These are phyloP conservation scores for Sugiyamaella paludigena DNA, from an alignment of 1,139 yeast species.

Conservation along the genomic window DNA sequence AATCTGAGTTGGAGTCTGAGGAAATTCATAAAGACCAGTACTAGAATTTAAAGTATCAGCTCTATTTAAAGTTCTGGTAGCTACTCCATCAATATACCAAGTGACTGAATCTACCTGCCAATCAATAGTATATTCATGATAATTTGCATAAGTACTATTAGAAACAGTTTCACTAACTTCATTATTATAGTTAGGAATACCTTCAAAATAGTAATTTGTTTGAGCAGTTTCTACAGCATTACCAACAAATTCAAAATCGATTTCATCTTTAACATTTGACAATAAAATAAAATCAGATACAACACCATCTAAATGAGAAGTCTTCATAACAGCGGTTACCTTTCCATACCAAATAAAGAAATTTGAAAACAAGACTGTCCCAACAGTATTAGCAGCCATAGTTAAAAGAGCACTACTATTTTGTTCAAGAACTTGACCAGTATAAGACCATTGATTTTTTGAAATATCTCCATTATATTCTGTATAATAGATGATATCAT, in stretches of 20 bases:
- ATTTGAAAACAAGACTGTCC: conserved; percentile 79
- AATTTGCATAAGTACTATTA: conserved; percentile 56
- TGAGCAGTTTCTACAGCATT: conserved; percentile 64
- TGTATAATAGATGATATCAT: conserved; percentile 40
- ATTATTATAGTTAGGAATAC: conserved; percentile 65
- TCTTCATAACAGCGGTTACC: conserved; percentile 62
- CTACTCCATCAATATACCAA: conserved; percentile 75
- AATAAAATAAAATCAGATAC: conserved; percentile 77
- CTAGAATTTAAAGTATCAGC: conserved; percentile 69
- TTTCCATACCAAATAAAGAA: conserved; percentile 88
- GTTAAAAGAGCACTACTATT: conserved; percentile 59
- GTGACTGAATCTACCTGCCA: conserved; percentile 73
- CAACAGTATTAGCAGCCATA: conserved; percentile 74
- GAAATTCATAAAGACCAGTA: conserved; percentile 56
- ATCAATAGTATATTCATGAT: conserved; percentile 76
- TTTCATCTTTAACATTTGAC: conserved; percentile 87
- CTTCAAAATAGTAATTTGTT: conserved; percentile 78
- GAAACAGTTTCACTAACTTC: conserved; percentile 41
- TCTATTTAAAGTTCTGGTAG: conserved; percentile 64
- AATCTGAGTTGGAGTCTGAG: conserved; percentile 87
- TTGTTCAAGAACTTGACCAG: conserved; percentile 60
- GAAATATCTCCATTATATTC: conserved; percentile 70
- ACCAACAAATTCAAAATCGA: conserved; percentile 87
- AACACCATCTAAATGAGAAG: conserved; percentile 78
- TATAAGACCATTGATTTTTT: conserved; percentile 68